Conservation (phyloP, 495 filamentous ascomycete genomes). For the Aspergillus ostianus region DNA sequence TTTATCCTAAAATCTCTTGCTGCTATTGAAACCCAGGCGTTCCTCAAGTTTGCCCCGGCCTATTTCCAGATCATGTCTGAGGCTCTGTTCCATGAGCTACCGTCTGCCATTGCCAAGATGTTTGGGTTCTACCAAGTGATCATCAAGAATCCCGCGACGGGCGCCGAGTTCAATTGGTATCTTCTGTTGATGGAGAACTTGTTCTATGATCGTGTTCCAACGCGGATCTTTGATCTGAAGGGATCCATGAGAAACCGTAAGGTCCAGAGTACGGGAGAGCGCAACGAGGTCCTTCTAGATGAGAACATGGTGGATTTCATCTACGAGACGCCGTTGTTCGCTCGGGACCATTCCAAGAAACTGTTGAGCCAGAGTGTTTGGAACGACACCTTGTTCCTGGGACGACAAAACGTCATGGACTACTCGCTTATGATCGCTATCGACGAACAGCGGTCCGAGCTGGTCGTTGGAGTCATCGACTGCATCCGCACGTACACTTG, state of each 20-base stretch:
- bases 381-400: slow-evolving; percentile 95
- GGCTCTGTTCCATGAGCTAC: slow-evolving; percentile 92
- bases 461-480: slow-evolving; percentile 97
- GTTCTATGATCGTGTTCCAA: slow-evolving; percentile 92
- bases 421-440: slow-evolving; percentile 98
- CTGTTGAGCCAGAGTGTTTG: slow-evolving; percentile 79
- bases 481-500: slow-evolving; percentile 98
- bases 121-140: slow-evolving; percentile 95
- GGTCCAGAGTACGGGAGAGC: slow-evolving; percentile 89
- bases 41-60: slow-evolving; percentile 89
- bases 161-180: slow-evolving; percentile 92
- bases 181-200: slow-evolving; percentile 97
- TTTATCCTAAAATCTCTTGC: slow-evolving; percentile 90
- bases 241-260: slow-evolving; percentile 98
- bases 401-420: slow-evolving; percentile 95
- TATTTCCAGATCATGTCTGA: slow-evolving; percentile 98
- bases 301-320: slow-evolving; percentile 99
- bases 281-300: slow-evolving; percentile 93
- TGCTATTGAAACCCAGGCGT: slow-evolving; percentile 86
- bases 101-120: slow-evolving; percentile 98
- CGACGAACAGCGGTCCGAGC: slow-evolving; percentile 81
- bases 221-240: slow-evolving; percentile 95
- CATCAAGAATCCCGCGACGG: slow-evolving; percentile 91
- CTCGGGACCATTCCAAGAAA: slow-evolving; percentile 89
- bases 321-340: slow-evolving; percentile 93